Conservation (phyloP, 176 grass and related monocot species). For the Carex myosuroides region DNA sequence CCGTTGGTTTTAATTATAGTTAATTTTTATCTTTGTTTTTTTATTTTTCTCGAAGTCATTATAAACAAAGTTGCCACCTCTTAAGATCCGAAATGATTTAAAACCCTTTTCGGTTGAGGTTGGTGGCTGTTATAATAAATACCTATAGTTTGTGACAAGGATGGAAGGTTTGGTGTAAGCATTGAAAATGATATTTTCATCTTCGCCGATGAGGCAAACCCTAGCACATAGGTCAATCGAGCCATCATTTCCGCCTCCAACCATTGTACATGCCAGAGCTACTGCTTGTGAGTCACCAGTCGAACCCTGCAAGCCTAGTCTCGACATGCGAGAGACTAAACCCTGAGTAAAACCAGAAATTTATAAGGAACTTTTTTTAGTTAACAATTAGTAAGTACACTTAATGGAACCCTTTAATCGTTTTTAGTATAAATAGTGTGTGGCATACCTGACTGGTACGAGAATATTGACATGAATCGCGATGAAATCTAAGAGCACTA, state of each 20-base stretch:
- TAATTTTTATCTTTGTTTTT: background rate
- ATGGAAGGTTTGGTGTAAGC: conserved; percentile 54
- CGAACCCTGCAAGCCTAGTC: conserved; percentile 29
- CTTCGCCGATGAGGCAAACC: conserved; percentile 62
- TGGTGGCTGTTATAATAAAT: background rate
- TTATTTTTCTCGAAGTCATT: background rate
- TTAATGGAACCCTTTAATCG: background rate
- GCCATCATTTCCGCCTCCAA: conserved; percentile 69
- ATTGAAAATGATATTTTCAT: conserved; percentile 73
- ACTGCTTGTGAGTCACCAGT: conserved; percentile 28
- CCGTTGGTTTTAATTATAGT: background rate
- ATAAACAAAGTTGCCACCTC: background rate
- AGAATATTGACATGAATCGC: conserved; percentile 57
- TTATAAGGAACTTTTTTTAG: background rate
- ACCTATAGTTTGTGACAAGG: conserved; percentile 82
- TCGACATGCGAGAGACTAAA: conserved; percentile 42
- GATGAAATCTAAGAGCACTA: conserved; percentile 50
- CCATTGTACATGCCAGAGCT: conserved; percentile 70
- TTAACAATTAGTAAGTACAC: background rate
- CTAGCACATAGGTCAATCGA: conserved; percentile 56
- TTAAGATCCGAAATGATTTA: background rate
- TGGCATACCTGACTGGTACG: conserved; percentile 45
- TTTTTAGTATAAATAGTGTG: background rate
- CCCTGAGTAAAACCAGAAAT: background rate
- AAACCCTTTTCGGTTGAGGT: too few species aligned